A percentile compares a stretch with the other conserved stretches of the same genome.
phyloP scores from a whole-genome alignment of 805 yeast genomes.

The Tetrapisispora namnaoensis region DNA sequence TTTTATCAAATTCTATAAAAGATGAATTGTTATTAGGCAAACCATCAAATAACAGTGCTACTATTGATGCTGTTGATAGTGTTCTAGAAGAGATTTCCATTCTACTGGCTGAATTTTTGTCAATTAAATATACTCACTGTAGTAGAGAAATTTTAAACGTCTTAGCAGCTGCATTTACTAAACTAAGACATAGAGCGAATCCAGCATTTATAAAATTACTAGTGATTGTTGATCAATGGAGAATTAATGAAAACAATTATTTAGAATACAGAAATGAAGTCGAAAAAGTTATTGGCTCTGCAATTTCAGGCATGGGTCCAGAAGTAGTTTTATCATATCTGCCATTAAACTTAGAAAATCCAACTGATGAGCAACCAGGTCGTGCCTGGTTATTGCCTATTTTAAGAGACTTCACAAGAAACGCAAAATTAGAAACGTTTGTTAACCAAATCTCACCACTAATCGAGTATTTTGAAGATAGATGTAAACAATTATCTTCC shows the following conservation, averaged over 20 bases:
- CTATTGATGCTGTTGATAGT: conserved; percentile 48
- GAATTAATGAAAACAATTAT: conserved; percentile 59
- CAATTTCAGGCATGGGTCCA: conserved; percentile 78
- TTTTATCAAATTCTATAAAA: conserved; percentile 57
- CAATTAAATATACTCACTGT: conserved; percentile 67
- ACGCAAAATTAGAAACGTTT: conserved; percentile 59
- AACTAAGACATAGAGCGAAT: conserved; percentile 54
- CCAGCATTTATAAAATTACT: conserved; percentile 63
- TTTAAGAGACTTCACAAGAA: conserved; percentile 73
- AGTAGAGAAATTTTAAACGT: conserved; percentile 66
- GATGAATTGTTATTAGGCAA: conserved; percentile 50
- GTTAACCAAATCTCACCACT: conserved; percentile 57
- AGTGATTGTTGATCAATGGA: conserved; percentile 72
- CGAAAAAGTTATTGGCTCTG: conserved; percentile 71
- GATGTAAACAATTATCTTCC: conserved; percentile 35
- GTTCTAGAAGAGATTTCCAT: conserved; percentile 43
- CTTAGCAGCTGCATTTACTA: conserved; percentile 49
- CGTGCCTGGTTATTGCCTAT: conserved; percentile 94
- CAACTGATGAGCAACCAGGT: conserved; percentile 50
- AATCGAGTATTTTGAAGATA: conserved; percentile 42
- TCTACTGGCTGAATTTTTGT: conserved; percentile 47
- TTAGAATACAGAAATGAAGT: conserved; percentile 59
- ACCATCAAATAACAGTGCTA: conserved; percentile 43
- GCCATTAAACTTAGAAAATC: conserved; percentile 67
- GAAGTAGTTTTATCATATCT: conserved; percentile 62